Evolutionary conservation across 768 basidiomycete genomes (phyloP).

Genomic region (Kwoniella dendrophila): DNA sequence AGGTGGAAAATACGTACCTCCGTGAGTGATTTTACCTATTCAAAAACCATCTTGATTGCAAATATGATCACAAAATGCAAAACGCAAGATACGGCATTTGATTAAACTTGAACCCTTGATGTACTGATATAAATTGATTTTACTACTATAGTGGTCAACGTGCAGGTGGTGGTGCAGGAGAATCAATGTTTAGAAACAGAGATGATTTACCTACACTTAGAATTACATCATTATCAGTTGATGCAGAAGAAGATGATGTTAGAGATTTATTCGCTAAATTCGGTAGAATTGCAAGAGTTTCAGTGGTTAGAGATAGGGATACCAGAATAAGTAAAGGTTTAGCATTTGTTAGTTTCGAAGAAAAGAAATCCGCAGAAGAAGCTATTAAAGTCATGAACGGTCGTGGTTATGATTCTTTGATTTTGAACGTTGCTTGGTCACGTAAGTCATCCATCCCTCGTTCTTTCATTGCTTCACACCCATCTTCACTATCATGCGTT

Average conservation of each 20-base stretch:
- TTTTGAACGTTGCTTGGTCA: slow-evolving; percentile 70
- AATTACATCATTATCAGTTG: slow-evolving; percentile 94
- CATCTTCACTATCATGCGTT: too few relatives aligned
- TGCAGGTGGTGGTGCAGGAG: slow-evolving; percentile 66
- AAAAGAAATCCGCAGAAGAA: slow-evolving; percentile 71
- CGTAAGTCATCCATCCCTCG: slow-evolving; percentile 44
- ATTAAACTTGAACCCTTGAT: too few relatives aligned
- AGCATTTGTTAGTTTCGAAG: slow-evolving; percentile 96
- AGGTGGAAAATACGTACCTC: slow-evolving; percentile 76
- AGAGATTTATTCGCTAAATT: slow-evolving; percentile 85
- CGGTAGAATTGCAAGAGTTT: slow-evolving; percentile 83
- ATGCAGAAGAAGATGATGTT: slow-evolving; percentile 90
- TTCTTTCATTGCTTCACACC: too few relatives aligned
- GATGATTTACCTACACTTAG: slow-evolving; percentile 96
- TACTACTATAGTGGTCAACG: slow-evolving; percentile 66
- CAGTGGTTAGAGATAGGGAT: slow-evolving; percentile 90
- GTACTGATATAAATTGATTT: neutral
- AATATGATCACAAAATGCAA: too few relatives aligned
- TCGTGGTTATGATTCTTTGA: slow-evolving; percentile 85
- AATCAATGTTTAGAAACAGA: slow-evolving; percentile 72
- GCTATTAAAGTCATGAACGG: slow-evolving; percentile 93
- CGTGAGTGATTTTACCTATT: slow-evolving; percentile 17
- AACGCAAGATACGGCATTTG: too few relatives aligned
- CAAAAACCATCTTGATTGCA: neutral
- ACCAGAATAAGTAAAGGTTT: slow-evolving; percentile 95